These are phyloP conservation scores for Leishmania mexicana DNA, from an alignment of 208 protist genomes.

Conservation along the genomic window DNA sequence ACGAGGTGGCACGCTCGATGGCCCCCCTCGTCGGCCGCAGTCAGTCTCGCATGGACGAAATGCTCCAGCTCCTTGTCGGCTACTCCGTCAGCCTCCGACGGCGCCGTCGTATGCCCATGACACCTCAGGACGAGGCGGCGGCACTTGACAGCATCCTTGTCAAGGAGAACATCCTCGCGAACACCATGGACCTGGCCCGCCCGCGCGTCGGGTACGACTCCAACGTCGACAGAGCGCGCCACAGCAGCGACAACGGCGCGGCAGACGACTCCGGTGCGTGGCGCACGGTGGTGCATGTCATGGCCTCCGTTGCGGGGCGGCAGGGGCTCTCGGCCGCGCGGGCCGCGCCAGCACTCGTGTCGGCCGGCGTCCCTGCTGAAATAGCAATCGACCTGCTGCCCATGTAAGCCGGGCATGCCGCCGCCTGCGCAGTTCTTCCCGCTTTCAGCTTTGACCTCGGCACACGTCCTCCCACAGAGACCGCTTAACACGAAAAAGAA, in stretches of 20 bases:
- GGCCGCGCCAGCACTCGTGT: constrained; percentile 43
- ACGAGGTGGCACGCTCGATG: constrained; percentile 10
- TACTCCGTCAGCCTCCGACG: constrained; percentile 32
- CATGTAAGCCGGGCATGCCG: not conserved
- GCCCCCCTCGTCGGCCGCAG: constrained; percentile 12
- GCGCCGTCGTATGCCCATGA: constrained; percentile 14
- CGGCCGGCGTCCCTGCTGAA: constrained; percentile 33
- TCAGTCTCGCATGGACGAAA: constrained; percentile 31
- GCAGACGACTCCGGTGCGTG: constrained; percentile 12
- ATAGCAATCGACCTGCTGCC: constrained; percentile 40
- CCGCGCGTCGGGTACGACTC: not conserved
- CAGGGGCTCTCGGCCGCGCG: constrained; percentile 29
- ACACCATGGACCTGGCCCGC: constrained; percentile 37
- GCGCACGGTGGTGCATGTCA: constrained; percentile 29
- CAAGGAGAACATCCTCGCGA: constrained; percentile 30
- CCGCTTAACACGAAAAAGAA: not conserved
- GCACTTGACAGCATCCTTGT: constrained; percentile 24
- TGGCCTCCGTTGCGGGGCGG: constrained; percentile 16
- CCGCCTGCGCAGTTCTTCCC: not conserved
- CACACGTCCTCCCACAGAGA: not conserved
- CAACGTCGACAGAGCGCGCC: not conserved
- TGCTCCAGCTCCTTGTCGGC: constrained; percentile 29
- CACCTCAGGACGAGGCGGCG: constrained; percentile 5
- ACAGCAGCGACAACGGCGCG: constrained; percentile 3
- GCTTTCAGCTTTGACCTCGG: not conserved